Evolutionary conservation across 23 red algal species (phyloP).

Genomic region (Gracilaria caudata): DNA sequence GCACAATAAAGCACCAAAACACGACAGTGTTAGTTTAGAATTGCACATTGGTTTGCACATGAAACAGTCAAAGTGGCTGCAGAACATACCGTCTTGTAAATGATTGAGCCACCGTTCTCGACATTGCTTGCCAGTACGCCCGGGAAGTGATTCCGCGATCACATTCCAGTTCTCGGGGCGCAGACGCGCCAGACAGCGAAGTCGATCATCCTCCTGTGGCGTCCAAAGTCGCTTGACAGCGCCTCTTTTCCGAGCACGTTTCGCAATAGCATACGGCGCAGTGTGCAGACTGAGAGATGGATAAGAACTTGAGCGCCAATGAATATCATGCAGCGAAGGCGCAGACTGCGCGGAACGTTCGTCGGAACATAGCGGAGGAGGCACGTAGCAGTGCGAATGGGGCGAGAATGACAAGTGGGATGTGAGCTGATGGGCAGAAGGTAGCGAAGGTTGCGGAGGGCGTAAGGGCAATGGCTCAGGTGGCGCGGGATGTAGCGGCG

Average conservation of each 20-base stretch:
- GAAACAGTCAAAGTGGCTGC: not conserved
- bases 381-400: not conserved
- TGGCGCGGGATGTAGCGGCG: not conserved
- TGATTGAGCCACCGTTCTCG: conserved; percentile 95
- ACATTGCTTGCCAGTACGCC: conserved; percentile 90
- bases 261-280: conserved; percentile 6
- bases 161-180: conserved; percentile 66
- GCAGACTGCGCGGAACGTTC: not conserved
- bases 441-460: not conserved
- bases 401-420: not conserved
- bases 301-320: not conserved
- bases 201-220: conserved; percentile 39
- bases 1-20: not conserved
- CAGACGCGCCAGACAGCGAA: conserved; percentile 31
- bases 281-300: not conserved
- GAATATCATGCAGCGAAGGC: not conserved
- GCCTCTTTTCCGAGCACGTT: conserved; percentile 30
- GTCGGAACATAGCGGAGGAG: not conserved
- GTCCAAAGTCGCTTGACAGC: conserved; percentile 67
- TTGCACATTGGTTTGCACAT: too few species aligned
- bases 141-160: conserved; percentile 69
- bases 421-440: not conserved
- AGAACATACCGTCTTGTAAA: conserved; percentile 64
- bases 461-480: not conserved
- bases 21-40: not conserved